Percentiles rank a stretch among this genome's conserved stretches.
These are phyloP conservation scores for Candida tallmaniae DNA, from an alignment of 805 yeast species.

Conservation along the genomic window DNA sequence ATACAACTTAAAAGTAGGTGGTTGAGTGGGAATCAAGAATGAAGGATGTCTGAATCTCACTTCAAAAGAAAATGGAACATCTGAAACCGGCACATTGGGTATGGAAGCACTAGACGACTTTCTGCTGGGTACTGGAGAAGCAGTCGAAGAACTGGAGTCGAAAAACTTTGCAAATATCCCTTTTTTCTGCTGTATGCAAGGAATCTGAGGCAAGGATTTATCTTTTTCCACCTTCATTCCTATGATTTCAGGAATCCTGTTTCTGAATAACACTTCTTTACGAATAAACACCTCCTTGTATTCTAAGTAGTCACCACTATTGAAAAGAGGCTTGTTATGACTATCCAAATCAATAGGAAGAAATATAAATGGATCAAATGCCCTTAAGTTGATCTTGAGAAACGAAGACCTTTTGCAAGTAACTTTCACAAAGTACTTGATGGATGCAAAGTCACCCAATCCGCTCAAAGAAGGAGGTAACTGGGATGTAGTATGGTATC, in stretches of 20 bases:
- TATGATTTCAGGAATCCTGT: constrained; percentile 41
- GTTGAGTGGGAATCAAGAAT: constrained; percentile 40
- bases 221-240: constrained; percentile 26
- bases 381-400: constrained; percentile 43
- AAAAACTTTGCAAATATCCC: constrained; percentile 28
- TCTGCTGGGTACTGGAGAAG: constrained; percentile 9
- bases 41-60: constrained; percentile 46
- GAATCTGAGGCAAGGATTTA: constrained; percentile 17
- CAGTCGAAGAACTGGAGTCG: constrained; percentile 11
- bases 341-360: constrained; percentile 43
- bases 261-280: constrained; percentile 32
- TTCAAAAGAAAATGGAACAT: constrained; percentile 43
- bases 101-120: constrained; percentile 8
- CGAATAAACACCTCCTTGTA: constrained; percentile 43
- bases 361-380: constrained; percentile 48
- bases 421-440: constrained; percentile 55
- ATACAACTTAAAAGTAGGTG: constrained; percentile 31
- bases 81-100: constrained; percentile 25
- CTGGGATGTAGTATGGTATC: constrained; percentile 24
- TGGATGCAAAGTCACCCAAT: constrained; percentile 30
- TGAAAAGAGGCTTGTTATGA: constrained; percentile 10
- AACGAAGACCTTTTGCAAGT: constrained; percentile 53
- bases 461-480: constrained; percentile 34
- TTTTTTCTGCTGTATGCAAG: constrained; percentile 14
- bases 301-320: constrained; percentile 20